These are phyloP conservation scores for Beauveria varroae DNA, from an alignment of 2,329 filamentous ascomycete species.

Conservation along the genomic window DNA sequence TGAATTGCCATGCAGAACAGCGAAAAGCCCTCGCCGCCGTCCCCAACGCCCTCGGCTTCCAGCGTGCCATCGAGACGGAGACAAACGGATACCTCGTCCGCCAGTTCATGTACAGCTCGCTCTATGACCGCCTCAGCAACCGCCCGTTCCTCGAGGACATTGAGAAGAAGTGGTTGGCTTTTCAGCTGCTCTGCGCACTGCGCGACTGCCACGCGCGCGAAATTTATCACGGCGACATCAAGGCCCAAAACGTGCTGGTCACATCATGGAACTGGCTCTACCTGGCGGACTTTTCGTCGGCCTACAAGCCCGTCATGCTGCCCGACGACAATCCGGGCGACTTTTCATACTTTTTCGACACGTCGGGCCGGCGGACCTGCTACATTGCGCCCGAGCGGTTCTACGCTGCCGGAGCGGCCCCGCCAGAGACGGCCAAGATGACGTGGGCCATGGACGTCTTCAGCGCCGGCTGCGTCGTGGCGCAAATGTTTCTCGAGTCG, in stretches of 20 bases:
- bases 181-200: constrained; percentile 86
- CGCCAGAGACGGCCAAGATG: constrained; percentile 51
- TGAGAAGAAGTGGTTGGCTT: constrained; percentile 97
- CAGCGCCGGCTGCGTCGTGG: constrained; percentile 92
- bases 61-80: constrained; percentile 84
- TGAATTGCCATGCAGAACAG: constrained; percentile 51
- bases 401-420: constrained; percentile 59
- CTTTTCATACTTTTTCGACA: constrained; percentile 97
- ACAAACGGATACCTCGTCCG: constrained; percentile 88
- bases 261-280: constrained; percentile 99
- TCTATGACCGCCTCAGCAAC: constrained; percentile 95
- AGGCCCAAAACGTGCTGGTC: constrained; percentile 92
- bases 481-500: constrained; percentile 88
- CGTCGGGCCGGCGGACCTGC: constrained; percentile 82
- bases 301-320: constrained; percentile 88
- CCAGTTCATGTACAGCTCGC: constrained; percentile 91
- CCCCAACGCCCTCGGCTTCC: constrained; percentile 84
- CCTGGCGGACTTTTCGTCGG: constrained; percentile 91
- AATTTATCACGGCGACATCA: constrained; percentile 96
- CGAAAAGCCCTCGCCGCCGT: constrained; percentile 71
- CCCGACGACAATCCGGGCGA: constrained; percentile 96
- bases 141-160: constrained; percentile 94
- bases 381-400: constrained; percentile 95
- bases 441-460: constrained; percentile 99
- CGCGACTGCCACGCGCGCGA: constrained; percentile 85